Base-by-base conservation (phyloP, 805 yeast species). In the Lipomyces sp. region DNA sequence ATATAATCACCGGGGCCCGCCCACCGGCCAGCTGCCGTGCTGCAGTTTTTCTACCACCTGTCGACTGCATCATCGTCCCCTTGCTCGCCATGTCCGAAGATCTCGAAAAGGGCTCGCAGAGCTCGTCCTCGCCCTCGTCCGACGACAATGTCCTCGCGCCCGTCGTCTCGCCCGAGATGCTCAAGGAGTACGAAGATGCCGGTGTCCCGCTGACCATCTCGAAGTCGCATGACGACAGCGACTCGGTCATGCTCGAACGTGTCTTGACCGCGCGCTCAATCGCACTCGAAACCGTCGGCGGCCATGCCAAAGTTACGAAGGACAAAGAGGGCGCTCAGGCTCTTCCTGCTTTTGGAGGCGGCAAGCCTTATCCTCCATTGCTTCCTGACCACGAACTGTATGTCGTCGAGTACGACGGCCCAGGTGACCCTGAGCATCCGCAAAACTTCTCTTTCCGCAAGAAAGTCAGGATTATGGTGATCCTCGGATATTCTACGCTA, bases 401-500 rank as follows among this genome's bases (percentile, higher is more conserved):
- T 64, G 74, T 79, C 10, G 95, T 88, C 6, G 75, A 82, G 2
- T 87, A 75, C 62, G 84, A 84, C 63, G 95, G 95, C 0, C 82
- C 83, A 1, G 73, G 81, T 42, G 96, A 89, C 64, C 95, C 95
- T 1, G 51, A 68, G 7, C 87, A 82, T 65, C 95, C 96, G 0
- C 82, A 81, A 63, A 88, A 89, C 64, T 87, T 90, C 91, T 65
- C 83, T 0, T 13, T 70, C 35, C 60, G 47, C 37, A 73, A 69
- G 51, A 84, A 82, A 62, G n/a, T 73, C 1, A 40, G 65, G 8
- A 67, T 73, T n/a, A 74, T 81, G 63, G 36, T 64, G 0, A 59
- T 72, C 8, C 67, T 81, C 39, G 82, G 82, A n/a, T 63, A 69
- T 26, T 64, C 74, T 51, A 79, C 86, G 11, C 66, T 78, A 39